Evolutionary conservation across 176 grass and related monocot species (phyloP), one percentile per base, ranked within the genome.

Genomic region (Melocanna baccifera): DNA sequence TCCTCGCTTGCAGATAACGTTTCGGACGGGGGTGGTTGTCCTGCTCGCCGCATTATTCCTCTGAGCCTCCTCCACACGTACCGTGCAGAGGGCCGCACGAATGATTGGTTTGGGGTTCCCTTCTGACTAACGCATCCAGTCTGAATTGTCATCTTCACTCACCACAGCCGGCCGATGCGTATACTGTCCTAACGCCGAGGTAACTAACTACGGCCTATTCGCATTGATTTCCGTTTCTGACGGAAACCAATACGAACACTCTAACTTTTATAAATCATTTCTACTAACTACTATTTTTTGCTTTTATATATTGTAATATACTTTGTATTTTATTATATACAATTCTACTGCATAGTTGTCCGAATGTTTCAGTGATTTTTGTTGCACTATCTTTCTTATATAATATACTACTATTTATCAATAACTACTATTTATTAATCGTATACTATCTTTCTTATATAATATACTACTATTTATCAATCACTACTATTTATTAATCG

Each of bases 11-110:
- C 87, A 92, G 92, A 88, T 86, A 75, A 89, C 85, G 80, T 90
- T 83, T 80, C 7, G 6, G 84, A 22, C 45, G 71, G 85, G 87
- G 83, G 90, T 90, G 59, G 85, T 89, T 90, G 76, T 75, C 77
- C 87, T 92, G 53, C 81, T 90, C 90, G 87, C 85, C 43, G 77
- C 84, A 75, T 92, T 94, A 88, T 86, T 83, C 76, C 76, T 87
- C 80, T 76, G 75, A 87, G 66, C 87, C 90, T 94, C 92, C 72
- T 75, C 39, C 73, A 76, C 87, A 86, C 85, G 87, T 78, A 87
- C 88, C 76, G 10, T 59, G 2, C 67, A 66, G 46, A 66, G 34
- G 53, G 43, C 20, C 52, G 32, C 55, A 69, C 58, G 53, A 66
- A 87, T 79, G 80, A 87, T 79, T 90, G 62, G 69, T 51, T 48